Conservation (phyloP, 2,329 filamentous ascomycete species). For the Trichoderma atrobrunneum region DNA sequence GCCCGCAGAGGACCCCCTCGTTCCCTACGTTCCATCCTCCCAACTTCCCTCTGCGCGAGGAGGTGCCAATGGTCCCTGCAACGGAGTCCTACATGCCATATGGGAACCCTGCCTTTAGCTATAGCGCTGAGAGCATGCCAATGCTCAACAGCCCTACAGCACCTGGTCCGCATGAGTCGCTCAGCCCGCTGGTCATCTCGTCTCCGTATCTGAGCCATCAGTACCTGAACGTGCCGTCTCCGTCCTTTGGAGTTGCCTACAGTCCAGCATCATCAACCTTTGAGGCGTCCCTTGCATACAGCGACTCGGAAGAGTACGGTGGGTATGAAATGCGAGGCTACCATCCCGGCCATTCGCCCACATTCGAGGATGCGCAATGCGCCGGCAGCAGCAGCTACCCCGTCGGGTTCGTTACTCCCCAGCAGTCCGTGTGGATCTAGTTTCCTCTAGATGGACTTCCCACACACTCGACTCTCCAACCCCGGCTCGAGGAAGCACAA, state of each 20-base stretch:
- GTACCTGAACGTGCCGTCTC: slow-evolving; percentile 63
- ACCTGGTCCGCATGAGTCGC: slow-evolving; percentile 41
- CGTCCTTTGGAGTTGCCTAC: slow-evolving; percentile 56
- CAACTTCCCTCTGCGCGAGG: slow-evolving; percentile 48
- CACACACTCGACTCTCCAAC: slow-evolving; percentile 33
- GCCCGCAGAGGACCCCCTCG: slow-evolving; percentile 56
- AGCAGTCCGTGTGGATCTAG: slow-evolving; percentile 61
- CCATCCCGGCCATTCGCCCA: slow-evolving; percentile 45
- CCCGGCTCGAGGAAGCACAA: slow-evolving; percentile 40
- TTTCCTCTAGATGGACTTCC: slow-evolving; percentile 36
- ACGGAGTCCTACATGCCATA: slow-evolving; percentile 51
- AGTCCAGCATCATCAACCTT: slow-evolving; percentile 63
- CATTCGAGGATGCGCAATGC: slow-evolving; percentile 44
- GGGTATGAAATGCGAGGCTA: slow-evolving; percentile 47
- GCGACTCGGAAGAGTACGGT: slow-evolving; percentile 57
- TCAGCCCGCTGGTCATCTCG: slow-evolving; percentile 55
- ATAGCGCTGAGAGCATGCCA: slow-evolving; percentile 62
- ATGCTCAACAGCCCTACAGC: slow-evolving; percentile 50
- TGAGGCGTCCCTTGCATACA: slow-evolving; percentile 61
- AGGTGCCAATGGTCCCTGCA: slow-evolving; percentile 42
- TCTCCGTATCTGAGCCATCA: slow-evolving; percentile 54
- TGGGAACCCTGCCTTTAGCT: slow-evolving; percentile 58
- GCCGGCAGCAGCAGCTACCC: slow-evolving; percentile 33
- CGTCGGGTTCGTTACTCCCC: slow-evolving; percentile 61
- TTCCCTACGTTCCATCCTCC: slow-evolving; percentile 60